Percentiles rank a stretch among this genome's conserved stretches.
Conservation (phyloP, 371 early-diverging fungal genomes). For the Furculomyces boomerangus region DNA sequence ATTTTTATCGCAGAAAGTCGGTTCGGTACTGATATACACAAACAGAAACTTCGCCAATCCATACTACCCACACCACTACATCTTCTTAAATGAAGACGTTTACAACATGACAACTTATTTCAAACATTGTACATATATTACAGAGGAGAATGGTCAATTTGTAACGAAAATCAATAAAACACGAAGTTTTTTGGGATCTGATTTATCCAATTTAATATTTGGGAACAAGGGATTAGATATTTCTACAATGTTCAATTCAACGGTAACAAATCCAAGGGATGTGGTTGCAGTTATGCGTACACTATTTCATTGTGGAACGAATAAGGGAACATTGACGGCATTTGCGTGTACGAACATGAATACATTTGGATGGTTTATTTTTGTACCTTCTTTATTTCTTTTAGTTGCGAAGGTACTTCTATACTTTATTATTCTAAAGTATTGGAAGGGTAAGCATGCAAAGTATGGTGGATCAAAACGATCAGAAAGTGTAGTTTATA, state of each 20-base stretch:
- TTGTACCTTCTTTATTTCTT: slow-evolving; percentile 15
- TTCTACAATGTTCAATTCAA: not conserved
- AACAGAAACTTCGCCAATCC: not conserved
- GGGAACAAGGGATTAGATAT: not conserved
- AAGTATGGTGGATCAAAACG: not conserved
- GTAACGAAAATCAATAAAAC: not conserved
- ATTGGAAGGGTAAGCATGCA: not conserved
- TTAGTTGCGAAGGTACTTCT: slow-evolving; percentile 9
- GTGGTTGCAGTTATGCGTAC: slow-evolving; percentile 7
- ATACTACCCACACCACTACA: not conserved
- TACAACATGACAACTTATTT: not conserved
- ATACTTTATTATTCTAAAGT: slow-evolving; percentile 8
- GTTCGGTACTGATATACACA: too few relatives aligned
- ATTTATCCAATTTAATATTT: not conserved
- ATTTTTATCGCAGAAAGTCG: too few relatives aligned
- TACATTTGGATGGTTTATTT: slow-evolving; percentile 18
- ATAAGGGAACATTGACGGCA: slow-evolving; percentile 8
- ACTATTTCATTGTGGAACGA: slow-evolving; percentile 16
- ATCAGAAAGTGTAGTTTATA: too few relatives aligned
- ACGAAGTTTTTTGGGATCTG: not conserved
- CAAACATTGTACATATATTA: not conserved
- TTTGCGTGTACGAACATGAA: slow-evolving; percentile 20
- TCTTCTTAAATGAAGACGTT: not conserved
- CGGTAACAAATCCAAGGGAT: not conserved
- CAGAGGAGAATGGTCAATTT: not conserved